These are phyloP conservation scores for Phytophthora pistaciae DNA, from an alignment of 352 stramenopile species.

Conservation along the genomic window DNA sequence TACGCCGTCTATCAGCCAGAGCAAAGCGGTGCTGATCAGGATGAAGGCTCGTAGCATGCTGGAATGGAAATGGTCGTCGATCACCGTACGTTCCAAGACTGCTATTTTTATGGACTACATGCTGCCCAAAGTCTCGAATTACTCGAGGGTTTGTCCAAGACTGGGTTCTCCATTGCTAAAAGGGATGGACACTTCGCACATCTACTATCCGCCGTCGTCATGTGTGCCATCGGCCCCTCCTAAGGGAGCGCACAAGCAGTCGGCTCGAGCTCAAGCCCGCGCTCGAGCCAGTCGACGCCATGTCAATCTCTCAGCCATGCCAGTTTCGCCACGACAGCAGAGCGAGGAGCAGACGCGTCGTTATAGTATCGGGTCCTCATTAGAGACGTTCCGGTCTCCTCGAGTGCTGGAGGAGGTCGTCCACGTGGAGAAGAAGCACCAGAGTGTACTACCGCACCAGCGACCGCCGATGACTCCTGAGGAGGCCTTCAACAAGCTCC, in stretches of 20 bases:
- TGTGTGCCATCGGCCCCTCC: constrained; percentile 17
- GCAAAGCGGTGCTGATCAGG: neutral
- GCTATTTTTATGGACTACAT: constrained; percentile 25
- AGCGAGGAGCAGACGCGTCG: neutral
- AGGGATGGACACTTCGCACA: constrained; percentile 32
- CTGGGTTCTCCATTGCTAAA: neutral
- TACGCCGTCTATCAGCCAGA: neutral
- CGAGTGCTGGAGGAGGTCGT: constrained; percentile 42
- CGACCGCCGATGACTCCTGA: constrained; percentile 32
- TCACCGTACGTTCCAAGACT: neutral
- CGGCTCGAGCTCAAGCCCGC: constrained; percentile 29
- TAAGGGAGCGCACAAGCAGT: constrained; percentile 39
- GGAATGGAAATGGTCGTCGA: neutral
- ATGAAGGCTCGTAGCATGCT: constrained; percentile 16
- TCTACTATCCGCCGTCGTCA: constrained; percentile 15
- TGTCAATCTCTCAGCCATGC: constrained; percentile 16
- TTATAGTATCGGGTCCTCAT: neutral
- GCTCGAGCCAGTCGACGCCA: constrained; percentile 22
- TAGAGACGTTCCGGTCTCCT: constrained; percentile 42
- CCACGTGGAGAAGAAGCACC: constrained; percentile 36
- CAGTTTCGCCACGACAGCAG: constrained; percentile 5
- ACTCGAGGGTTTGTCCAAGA: neutral
- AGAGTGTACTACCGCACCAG: neutral
- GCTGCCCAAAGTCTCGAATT: neutral
- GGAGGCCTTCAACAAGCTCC: constrained; percentile 41